phyloP scores from a whole-genome alignment of 441 rosid genomes.

The Melastoma candidum region DNA sequence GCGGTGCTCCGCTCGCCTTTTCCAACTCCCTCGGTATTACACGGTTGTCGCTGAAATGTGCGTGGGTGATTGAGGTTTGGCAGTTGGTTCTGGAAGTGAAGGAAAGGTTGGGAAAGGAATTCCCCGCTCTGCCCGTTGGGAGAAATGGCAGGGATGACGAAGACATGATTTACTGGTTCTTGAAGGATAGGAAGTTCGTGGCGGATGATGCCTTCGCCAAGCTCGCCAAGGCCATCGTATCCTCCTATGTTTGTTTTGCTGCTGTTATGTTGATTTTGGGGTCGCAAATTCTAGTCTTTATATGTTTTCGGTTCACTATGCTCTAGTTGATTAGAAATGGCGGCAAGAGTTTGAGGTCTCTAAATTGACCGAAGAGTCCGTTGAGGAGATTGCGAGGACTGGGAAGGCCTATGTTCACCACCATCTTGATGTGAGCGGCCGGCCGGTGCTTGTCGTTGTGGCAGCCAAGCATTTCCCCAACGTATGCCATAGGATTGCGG shows the following conservation, averaged over 20 bases:
- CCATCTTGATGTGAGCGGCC: slow-evolving; percentile 46
- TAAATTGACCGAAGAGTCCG: slow-evolving; percentile 56
- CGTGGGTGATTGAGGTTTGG: not conserved
- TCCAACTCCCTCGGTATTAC: too few relatives aligned
- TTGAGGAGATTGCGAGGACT: slow-evolving; percentile 47
- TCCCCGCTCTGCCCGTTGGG: slow-evolving; percentile 57
- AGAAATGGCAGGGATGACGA: slow-evolving; percentile 92
- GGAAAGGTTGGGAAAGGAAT: slow-evolving; percentile 53
- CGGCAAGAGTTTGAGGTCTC: slow-evolving; percentile 64
- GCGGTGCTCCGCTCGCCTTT: too few relatives aligned
- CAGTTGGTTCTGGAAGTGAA: slow-evolving; percentile 75
- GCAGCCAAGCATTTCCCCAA: slow-evolving; percentile 73
- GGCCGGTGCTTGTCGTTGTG: slow-evolving; percentile 81
- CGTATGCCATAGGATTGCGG: slow-evolving; percentile 32
- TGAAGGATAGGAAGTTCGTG: slow-evolving; percentile 64
- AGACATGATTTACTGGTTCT: slow-evolving; percentile 83
- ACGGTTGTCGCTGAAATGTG: too few relatives aligned
- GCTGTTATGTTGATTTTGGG: not conserved
- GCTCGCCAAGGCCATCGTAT: slow-evolving; percentile 78
- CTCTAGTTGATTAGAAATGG: slow-evolving; percentile 52
- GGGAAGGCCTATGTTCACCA: slow-evolving; percentile 82
- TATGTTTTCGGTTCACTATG: slow-evolving; percentile 23
- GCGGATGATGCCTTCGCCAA: slow-evolving; percentile 53
- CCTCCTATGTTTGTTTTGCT: slow-evolving; percentile 23
- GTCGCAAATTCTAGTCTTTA: too few relatives aligned